These are phyloP conservation scores for Suhomyces guaymorum DNA, from an alignment of 1,139 yeast genomes.

Conservation along the genomic window DNA sequence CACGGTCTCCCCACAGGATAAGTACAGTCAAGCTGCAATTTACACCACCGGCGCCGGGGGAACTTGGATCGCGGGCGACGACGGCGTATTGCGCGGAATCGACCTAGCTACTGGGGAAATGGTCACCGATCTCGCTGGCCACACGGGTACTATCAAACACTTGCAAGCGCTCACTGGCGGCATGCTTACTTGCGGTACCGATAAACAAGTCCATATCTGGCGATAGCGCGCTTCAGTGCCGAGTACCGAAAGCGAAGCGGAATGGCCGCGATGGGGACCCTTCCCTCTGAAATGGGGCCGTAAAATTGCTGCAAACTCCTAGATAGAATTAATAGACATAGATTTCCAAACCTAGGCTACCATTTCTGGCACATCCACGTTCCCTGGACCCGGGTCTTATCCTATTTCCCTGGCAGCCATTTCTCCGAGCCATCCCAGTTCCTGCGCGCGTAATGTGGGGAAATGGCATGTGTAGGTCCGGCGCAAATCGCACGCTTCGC, in stretches of 20 bases:
- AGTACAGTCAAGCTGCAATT: constrained; percentile 66
- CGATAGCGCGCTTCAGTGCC: constrained; percentile 1
- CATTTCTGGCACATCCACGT: too few relatives aligned
- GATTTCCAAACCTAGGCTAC: too few relatives aligned
- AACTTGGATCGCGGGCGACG: constrained; percentile 70
- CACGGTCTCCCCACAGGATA: constrained; percentile 70
- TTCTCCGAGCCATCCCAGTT: too few relatives aligned
- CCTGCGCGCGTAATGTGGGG: constrained; percentile 8
- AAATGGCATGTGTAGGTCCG: constrained; percentile 7
- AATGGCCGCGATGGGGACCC: too few relatives aligned
- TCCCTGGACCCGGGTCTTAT: too few relatives aligned
- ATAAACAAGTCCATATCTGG: constrained; percentile 30
- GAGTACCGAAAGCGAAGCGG: too few relatives aligned
- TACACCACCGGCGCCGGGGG: constrained; percentile 34
- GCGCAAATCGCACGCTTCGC: constrained; percentile 2
- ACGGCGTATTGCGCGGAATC: constrained; percentile 62
- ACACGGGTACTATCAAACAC: constrained; percentile 52
- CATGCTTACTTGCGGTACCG: constrained; percentile 20
- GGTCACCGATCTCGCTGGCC: constrained; percentile 29
- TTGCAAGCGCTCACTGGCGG: neutral
- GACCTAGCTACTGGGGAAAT: constrained; percentile 38
- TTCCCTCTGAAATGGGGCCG: too few relatives aligned
- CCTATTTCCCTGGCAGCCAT: too few relatives aligned
- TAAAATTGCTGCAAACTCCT: too few relatives aligned
- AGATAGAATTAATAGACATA: too few relatives aligned